Conservation (phyloP, 306 rosid genomes). For the Glycine latifolia region DNA sequence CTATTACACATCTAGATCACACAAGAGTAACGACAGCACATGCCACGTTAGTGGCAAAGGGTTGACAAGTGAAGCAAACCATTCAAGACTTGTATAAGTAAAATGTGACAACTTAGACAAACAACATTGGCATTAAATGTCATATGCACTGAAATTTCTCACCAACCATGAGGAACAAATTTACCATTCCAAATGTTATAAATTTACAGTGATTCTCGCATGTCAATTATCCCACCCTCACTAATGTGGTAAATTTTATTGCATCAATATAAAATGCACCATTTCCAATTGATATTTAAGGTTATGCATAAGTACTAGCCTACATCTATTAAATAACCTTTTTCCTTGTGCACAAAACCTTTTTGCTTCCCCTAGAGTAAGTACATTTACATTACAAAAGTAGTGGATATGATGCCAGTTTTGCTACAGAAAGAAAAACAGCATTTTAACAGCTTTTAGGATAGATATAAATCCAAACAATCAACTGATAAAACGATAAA, state of each 20-base stretch:
- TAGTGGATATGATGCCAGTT: conserved; percentile 15
- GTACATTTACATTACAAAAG: conserved; percentile 12
- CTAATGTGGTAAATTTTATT: not conserved
- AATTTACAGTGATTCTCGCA: conserved; percentile 11
- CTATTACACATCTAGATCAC: not conserved
- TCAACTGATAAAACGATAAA: not conserved
- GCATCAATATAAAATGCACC: not conserved
- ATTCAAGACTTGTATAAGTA: not conserved
- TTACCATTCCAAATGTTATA: not conserved
- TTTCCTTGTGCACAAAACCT: not conserved
- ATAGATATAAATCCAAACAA: conserved; percentile 7
- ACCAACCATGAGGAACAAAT: conserved; percentile 12
- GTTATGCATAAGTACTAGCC: not conserved
- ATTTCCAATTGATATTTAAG: conserved; percentile 4
- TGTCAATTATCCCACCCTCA: conserved; percentile 27
- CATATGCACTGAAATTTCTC: conserved; percentile 5
- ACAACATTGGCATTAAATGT: conserved; percentile 14
- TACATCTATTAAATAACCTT: conserved; percentile 5
- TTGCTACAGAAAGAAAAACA: conserved; percentile 13
- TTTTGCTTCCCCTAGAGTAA: not conserved
- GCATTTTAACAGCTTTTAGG: conserved; percentile 24
- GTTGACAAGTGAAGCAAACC: not conserved
- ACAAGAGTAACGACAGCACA: not conserved
- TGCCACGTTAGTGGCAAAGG: not conserved
- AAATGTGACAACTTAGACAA: conserved; percentile 9